Evolutionary conservation across 2,329 filamentous ascomycete species (phyloP).

Genomic region (Nigrograna mackinnonii): DNA sequence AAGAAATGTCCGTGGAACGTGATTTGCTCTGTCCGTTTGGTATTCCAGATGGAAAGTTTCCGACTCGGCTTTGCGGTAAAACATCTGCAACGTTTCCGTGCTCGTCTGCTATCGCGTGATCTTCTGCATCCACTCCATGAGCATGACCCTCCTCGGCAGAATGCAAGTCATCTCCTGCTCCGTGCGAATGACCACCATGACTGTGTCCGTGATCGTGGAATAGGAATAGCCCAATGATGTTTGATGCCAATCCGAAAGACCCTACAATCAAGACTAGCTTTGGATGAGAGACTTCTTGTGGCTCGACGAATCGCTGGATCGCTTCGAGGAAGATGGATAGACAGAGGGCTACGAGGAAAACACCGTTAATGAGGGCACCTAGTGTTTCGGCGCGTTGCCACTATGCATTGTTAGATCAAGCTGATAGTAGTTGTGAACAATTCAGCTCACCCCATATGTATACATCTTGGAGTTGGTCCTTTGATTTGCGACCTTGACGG

Average conservation of each 20-base stretch:
- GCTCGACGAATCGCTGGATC: constrained; percentile 87
- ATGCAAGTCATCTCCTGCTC: constrained; percentile 43
- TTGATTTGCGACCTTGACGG: constrained; percentile 84
- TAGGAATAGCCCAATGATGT: constrained; percentile 84
- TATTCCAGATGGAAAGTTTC: constrained; percentile 47
- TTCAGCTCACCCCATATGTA: constrained; percentile 78
- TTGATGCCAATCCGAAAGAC: constrained; percentile 81
- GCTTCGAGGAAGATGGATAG: constrained; percentile 96
- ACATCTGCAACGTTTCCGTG: constrained; percentile 63
- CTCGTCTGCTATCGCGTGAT: constrained; percentile 57
- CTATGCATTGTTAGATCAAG: constrained; percentile 48
- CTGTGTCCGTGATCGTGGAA: constrained; percentile 92
- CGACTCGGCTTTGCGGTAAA: constrained; percentile 65
- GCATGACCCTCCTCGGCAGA: constrained; percentile 56
- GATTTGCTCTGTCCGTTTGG: constrained; percentile 19
- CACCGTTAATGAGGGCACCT: constrained; percentile 94
- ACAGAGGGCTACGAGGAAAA: constrained; percentile 95
- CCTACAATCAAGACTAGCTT: constrained; percentile 89
- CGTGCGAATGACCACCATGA: constrained; percentile 65
- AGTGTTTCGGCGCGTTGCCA: constrained; percentile 98
- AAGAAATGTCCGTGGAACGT: constrained; percentile 15
- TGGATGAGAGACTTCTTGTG: constrained; percentile 83
- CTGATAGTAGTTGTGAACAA: background rate
- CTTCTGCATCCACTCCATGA: constrained; percentile 49
- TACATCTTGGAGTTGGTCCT: constrained; percentile 83